These are phyloP conservation scores for Daldinia caldariorum DNA, from an alignment of 495 filamentous ascomycete genomes.

Conservation along the genomic window DNA sequence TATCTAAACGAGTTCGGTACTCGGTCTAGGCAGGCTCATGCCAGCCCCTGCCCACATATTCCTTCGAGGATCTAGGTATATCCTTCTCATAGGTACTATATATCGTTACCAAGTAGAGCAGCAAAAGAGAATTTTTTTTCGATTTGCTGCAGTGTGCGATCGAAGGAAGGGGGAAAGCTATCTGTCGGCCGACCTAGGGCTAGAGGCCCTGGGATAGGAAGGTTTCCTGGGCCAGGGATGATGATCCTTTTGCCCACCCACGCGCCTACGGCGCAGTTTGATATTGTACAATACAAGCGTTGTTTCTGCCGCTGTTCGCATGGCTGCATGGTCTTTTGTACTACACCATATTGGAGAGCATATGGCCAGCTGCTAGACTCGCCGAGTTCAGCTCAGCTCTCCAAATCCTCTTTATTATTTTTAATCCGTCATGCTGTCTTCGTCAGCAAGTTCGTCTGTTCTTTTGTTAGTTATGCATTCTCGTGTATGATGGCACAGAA, in stretches of 20 bases:
- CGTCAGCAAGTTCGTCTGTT: not conserved
- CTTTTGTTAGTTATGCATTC: not conserved
- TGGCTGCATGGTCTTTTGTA: slow-evolving; percentile 33
- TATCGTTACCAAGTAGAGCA: not conserved
- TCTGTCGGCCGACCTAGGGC: slow-evolving; percentile 8
- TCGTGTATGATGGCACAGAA: slow-evolving; percentile 16
- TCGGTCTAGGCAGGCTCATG: slow-evolving; percentile 13
- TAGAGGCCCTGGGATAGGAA: slow-evolving; percentile 14
- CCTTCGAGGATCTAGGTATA: slow-evolving; percentile 1
- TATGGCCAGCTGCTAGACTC: slow-evolving; percentile 5
- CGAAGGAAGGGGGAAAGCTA: not conserved
- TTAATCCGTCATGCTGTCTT: not conserved
- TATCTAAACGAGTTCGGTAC: not conserved
- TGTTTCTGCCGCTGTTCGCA: slow-evolving; percentile 20
- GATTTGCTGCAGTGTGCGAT: slow-evolving; percentile 9
- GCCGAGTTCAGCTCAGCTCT: slow-evolving; percentile 30
- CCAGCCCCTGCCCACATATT: slow-evolving; percentile 1
- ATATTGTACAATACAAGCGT: slow-evolving; percentile 5
- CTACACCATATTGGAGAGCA: slow-evolving; percentile 18
- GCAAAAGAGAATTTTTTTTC: not conserved
- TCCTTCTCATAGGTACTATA: no score
- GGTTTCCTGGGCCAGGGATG: slow-evolving; percentile 33
- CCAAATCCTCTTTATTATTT: slow-evolving; percentile 13
- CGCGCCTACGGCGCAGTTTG: slow-evolving; percentile 29
- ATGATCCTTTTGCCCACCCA: slow-evolving; percentile 28